Evolutionary conservation across 2,329 filamentous ascomycete species (phyloP).

Genomic region (Fusarium staphyleae): DNA sequence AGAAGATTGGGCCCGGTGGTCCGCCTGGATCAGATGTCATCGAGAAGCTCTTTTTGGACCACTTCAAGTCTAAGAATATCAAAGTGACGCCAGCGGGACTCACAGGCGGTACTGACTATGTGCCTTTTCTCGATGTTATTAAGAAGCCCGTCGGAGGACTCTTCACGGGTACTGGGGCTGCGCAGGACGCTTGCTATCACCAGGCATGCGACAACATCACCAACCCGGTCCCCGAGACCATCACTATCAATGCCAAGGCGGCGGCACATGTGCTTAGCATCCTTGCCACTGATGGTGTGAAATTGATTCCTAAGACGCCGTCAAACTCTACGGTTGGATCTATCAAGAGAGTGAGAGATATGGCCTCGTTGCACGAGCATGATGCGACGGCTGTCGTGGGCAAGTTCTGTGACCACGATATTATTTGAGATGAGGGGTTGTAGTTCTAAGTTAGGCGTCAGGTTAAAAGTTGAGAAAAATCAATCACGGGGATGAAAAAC

Average conservation of each 20-base stretch:
- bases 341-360: conserved; percentile 29
- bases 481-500: too few relatives aligned
- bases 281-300: conserved; percentile 32
- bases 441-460: too few relatives aligned
- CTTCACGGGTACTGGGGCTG: conserved; percentile 57
- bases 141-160: conserved; percentile 62
- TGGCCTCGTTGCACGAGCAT: conserved; percentile 30
- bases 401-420: conserved; percentile 39
- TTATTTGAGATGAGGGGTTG: conserved; percentile 19
- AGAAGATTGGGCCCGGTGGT: conserved; percentile 48
- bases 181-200: conserved; percentile 43
- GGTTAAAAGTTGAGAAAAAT: too few relatives aligned
- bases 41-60: conserved; percentile 45
- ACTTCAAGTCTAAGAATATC: conserved; percentile 44
- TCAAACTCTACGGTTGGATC: conserved; percentile 26
- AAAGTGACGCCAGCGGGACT: conserved; percentile 39
- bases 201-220: conserved; percentile 50
- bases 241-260: conserved; percentile 43
- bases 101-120: conserved; percentile 65
- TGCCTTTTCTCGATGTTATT: conserved; percentile 62
- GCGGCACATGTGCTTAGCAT: conserved; percentile 56
- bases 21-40: conserved; percentile 45
- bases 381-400: conserved; percentile 14
- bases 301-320: conserved; percentile 37
- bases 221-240: conserved; percentile 48